Base-by-base conservation (phyloP, 352 stramenopile genomes). In the Pythium sukuiense region DNA sequence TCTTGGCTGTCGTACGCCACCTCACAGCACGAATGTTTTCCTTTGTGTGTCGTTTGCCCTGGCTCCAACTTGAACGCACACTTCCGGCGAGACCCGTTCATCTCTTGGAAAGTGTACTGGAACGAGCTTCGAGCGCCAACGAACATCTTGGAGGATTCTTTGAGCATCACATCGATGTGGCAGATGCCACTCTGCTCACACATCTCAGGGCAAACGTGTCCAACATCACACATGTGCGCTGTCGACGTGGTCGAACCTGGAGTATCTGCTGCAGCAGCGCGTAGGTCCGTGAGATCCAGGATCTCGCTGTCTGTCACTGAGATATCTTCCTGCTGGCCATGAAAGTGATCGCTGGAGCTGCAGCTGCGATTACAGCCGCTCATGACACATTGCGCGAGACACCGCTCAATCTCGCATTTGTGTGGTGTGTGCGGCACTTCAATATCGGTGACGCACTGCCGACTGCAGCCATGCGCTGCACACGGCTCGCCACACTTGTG, bases 61-160 rank as follows among this genome's bases (percentile, higher is more conserved):
- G 78, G 63, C 24, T 55, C 60, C 14, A 94, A 35, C 50, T 74
- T 64, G 33, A 66, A 65, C 0, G 63, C 63, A 49, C 83, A 94
- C 46, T 88, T 88, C 63, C 90, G 90, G 9, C 80, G 79, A 16
- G 73, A 73, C 0, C 83, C 84, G 63, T 92, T 94, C 83, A 94
- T 94, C 58, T 92, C 86, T 66, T 94, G 79, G 30, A 81, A 85
- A 2, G 74, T 89, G 62, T 90, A 94, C 48, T 87, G 71, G 49
- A 94, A 92, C 3, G 66, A 80, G 7, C 77, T 65, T 32, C 86
- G 79, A 59, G 67, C 70, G 5, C 86, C 86, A 0, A 61, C 65
- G 60, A 94, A 92, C 8, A 69, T 87, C 68, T 89, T 89, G 1
- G 79, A 80, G 18, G 79, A 87, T 50, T 90, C 65, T 46, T 92